Conservation (phyloP, 257 asterid species). For the Asclepias syriaca region DNA sequence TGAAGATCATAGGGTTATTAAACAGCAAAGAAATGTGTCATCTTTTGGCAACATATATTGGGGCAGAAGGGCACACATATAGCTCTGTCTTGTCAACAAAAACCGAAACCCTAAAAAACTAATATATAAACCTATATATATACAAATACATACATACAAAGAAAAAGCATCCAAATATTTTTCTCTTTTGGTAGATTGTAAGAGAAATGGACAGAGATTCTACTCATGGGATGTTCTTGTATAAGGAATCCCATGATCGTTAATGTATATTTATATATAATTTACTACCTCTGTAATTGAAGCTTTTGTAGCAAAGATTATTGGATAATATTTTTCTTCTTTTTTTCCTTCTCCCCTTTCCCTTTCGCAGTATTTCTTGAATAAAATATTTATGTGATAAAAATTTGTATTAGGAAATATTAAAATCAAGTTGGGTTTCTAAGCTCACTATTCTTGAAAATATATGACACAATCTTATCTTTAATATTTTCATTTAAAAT, state of each 20-base stretch:
- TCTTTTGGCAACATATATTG: slow-evolving; percentile 12
- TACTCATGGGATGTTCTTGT: background rate
- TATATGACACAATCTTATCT: background rate
- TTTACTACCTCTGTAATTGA: no score
- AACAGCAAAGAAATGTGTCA: slow-evolving; percentile 11
- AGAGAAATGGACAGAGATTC: background rate
- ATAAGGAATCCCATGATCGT: background rate
- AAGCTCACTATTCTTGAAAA: background rate
- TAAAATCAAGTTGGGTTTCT: background rate
- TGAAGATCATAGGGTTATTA: background rate
- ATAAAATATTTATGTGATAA: background rate
- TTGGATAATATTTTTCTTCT: background rate
- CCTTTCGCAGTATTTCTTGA: background rate
- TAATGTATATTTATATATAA: no score
- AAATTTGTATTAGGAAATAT: background rate
- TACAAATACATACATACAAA: no score
- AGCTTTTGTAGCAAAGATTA: background rate
- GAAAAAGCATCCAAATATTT: no score
- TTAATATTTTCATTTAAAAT: background rate
- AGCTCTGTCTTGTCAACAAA: slow-evolving; percentile 21
- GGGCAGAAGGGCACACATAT: background rate
- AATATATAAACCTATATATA: no score
- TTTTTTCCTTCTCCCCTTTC: background rate
- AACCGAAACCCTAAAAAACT: slow-evolving; percentile 24
- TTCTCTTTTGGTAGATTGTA: no score